A percentile compares a stretch with the other conserved stretches of the same genome.
Conservation (phyloP, 2,329 filamentous ascomycete species). For the Dactylonectria macrodidyma region DNA sequence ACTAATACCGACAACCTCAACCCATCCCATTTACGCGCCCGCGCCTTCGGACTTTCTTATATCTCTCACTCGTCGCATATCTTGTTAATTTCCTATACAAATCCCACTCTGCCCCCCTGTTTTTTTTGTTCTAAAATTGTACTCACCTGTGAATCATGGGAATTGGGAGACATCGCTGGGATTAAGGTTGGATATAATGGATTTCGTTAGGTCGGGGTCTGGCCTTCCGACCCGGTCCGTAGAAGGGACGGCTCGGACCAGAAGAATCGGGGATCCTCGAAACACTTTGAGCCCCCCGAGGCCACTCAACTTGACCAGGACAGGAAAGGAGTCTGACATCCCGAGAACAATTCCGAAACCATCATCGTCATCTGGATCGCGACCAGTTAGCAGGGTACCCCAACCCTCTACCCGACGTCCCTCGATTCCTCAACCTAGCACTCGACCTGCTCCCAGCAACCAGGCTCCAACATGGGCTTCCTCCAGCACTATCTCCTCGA, state of each 20-base stretch:
- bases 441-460: constrained; percentile 52
- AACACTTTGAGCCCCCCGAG: constrained; percentile 41
- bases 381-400: constrained; percentile 40
- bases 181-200: constrained; percentile 58
- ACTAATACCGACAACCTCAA: constrained; percentile 49
- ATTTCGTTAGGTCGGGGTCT: constrained; percentile 58
- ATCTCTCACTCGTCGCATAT: constrained; percentile 26
- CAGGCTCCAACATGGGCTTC: constrained; percentile 62
- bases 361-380: constrained; percentile 31
- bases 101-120: constrained; percentile 12
- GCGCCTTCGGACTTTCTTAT: constrained; percentile 35
- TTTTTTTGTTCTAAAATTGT: not conserved
- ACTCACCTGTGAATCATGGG: constrained; percentile 40
- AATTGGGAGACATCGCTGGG: constrained; percentile 32
- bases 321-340: constrained; percentile 41
- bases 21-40: constrained; percentile 40
- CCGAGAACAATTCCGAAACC: constrained; percentile 37
- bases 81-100: constrained; percentile 24
- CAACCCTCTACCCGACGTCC: constrained; percentile 44
- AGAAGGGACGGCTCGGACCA: constrained; percentile 51
- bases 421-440: constrained; percentile 43
- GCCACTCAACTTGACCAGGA: constrained; percentile 40
- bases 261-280: constrained; percentile 44
- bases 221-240: constrained; percentile 58
- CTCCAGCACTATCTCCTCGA: constrained; percentile 52